Percentiles rank a stretch among this genome's conserved stretches.
Evolutionary conservation across 768 basidiomycete species (phyloP).

Genomic region (Psilocybe subaeruginosa): DNA sequence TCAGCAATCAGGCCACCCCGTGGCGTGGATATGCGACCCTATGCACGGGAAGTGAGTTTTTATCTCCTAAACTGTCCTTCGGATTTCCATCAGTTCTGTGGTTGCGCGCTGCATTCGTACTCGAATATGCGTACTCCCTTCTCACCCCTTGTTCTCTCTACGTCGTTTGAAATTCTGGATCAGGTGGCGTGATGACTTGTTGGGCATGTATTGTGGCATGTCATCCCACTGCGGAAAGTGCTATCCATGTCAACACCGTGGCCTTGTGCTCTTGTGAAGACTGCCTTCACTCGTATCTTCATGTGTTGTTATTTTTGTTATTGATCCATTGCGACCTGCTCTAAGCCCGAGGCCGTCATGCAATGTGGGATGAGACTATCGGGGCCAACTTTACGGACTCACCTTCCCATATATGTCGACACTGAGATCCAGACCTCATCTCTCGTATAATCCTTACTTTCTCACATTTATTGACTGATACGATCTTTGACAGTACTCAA

Average conservation of each 20-base stretch:
- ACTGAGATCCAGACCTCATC: neutral
- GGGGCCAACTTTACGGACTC: too few species aligned
- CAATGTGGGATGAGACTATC: too few species aligned
- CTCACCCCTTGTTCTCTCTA: neutral
- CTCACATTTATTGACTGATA: slow-evolving; percentile 7
- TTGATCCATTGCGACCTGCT: too few species aligned
- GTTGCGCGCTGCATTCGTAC: neutral
- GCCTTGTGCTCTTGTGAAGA: too few species aligned
- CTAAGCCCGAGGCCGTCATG: too few species aligned
- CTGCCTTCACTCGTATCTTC: neutral
- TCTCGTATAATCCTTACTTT: neutral
- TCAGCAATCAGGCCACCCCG: slow-evolving; percentile 78
- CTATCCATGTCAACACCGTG: too few species aligned
- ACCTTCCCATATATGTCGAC: too few species aligned
- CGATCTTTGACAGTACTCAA: slow-evolving; percentile 60
- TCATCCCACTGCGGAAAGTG: too few species aligned
- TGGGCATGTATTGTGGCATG: too few species aligned
- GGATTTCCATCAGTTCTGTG: neutral
- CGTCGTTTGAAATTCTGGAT: too few species aligned
- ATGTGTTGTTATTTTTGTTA: too few species aligned
- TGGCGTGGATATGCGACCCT: slow-evolving; percentile 94
- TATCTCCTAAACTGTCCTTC: neutral
- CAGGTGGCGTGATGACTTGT: neutral
- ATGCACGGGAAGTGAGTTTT: slow-evolving; percentile 95
- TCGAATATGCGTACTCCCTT: neutral